Evolutionary conservation across 176 grass and related monocot species (phyloP).

Genomic region (Panicum miliaceum): DNA sequence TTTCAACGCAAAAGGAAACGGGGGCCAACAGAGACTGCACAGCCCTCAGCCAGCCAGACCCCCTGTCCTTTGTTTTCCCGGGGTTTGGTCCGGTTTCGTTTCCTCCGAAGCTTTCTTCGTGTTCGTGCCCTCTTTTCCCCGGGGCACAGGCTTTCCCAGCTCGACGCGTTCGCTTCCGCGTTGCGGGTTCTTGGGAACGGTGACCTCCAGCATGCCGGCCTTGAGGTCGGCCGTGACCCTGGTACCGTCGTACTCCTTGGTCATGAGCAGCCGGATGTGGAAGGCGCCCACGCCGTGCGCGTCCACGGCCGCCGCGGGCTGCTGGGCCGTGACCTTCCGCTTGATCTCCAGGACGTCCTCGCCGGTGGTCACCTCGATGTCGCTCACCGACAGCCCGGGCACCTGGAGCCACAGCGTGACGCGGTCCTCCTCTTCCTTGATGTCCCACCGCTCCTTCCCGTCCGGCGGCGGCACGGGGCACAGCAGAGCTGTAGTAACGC

Average conservation of each 20-base stretch:
- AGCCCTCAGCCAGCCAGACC: neutral
- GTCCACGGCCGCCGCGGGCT: neutral
- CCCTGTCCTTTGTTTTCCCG: neutral
- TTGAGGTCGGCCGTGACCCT: slow-evolving; percentile 27
- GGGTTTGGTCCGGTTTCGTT: neutral
- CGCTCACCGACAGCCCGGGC: slow-evolving; percentile 8
- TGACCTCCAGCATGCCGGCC: slow-evolving; percentile 45
- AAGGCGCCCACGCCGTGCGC: slow-evolving; percentile 41
- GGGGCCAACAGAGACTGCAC: neutral
- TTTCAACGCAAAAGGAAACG: neutral
- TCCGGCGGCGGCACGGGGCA: slow-evolving; percentile 20
- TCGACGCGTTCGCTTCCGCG: neutral
- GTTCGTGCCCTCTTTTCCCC: neutral
- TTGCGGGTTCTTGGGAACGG: neutral
- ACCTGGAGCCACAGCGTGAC: slow-evolving; percentile 45
- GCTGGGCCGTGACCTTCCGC: neutral
- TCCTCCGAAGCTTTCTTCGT: neutral
- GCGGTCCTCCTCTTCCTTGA: slow-evolving; percentile 26
- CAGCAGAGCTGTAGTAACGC: slow-evolving; percentile 7
- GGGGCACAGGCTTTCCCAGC: neutral
- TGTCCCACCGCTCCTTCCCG: slow-evolving; percentile 39
- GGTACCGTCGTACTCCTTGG: neutral
- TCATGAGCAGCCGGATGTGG: slow-evolving; percentile 40
- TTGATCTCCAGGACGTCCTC: slow-evolving; percentile 44
- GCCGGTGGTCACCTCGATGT: slow-evolving; percentile 30